Percentiles rank a stretch among this genome's conserved stretches.
Evolutionary conservation across 2,329 filamentous ascomycete genomes (phyloP).

Genomic region (Chaetomium strumarium): DNA sequence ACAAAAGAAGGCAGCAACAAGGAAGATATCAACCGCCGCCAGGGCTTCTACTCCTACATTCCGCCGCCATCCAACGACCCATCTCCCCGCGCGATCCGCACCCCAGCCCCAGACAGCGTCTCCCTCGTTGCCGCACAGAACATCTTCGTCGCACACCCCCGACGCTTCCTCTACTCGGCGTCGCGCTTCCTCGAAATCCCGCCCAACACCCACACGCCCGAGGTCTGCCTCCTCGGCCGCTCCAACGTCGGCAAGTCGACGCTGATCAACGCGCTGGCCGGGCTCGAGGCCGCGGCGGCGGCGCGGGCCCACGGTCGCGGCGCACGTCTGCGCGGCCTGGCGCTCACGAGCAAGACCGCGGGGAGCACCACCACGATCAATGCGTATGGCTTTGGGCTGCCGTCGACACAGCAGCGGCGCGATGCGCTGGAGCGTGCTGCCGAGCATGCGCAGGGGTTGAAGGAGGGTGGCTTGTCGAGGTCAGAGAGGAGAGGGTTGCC

Average conservation of each 20-base stretch:
- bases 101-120: conserved; percentile 10
- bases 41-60: conserved; percentile 26
- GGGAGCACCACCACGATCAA: conserved; percentile 52
- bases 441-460: conserved; percentile 6
- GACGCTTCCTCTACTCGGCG: conserved; percentile 45
- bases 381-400: conserved; percentile 48
- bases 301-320: conserved; percentile 25
- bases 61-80: conserved; percentile 25
- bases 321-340: conserved; percentile 42
- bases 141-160: conserved; percentile 24
- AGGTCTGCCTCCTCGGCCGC: conserved; percentile 74
- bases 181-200: conserved; percentile 43
- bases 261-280: conserved; percentile 75
- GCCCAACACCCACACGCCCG: conserved; percentile 47
- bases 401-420: conserved; percentile 22
- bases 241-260: conserved; percentile 89
- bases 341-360: conserved; percentile 44
- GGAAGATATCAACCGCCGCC: too few species aligned
- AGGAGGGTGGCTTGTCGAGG: conserved; percentile 1
- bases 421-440: conserved; percentile 5
- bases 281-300: conserved; percentile 30
- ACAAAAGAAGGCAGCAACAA: too few species aligned
- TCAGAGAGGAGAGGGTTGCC: conserved; percentile 14
- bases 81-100: conserved; percentile 17
- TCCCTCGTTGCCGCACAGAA: conserved; percentile 23